Base-by-base conservation (phyloP, 768 basidiomycete genomes). In the Tephrocybe sp. region DNA sequence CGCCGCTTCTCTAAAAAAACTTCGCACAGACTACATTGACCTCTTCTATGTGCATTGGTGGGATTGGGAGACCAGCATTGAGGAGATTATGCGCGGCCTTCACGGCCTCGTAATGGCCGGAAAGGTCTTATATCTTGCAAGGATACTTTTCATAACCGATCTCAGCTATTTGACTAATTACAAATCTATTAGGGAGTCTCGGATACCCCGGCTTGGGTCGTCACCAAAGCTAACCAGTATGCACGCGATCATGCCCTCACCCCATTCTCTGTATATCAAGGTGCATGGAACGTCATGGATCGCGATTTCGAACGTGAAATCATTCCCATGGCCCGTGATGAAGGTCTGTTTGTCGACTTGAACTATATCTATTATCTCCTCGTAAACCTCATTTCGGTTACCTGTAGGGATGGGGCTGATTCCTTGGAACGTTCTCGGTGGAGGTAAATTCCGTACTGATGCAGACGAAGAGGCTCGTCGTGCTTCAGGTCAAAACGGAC, bases 1-100 rank as follows among this genome's bases (percentile, higher is more conserved):
- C 22, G 57, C 64, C 16, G 70, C 56, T 6, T 72, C 70, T 10
- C 60, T 78, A 47, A 70, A 69, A 58, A 73, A 70, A 57, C 64
- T 79, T 3, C 60, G 69, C 39, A 75, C 70, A 0, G 55, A 55
- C 8, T 74, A 74, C 45, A 70, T 76, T 47, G 74, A 77, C 52
- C 54, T 75, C 33, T 21, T 47, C 2, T 75, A 76, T 56, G 34
- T 74, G 5, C 72, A 76, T 48, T 75, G 66, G 64, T 78, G 79
- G 79, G 80, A 82, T 56, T 77, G 65, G 47, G 59, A 66, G 7
- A 77, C 75, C 13, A 65, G 70, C 9, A 66, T 83, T 37, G 74
- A 78, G 56, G 82, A 85, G 61, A 64, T 83, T 33, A 80, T 84
- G 79, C 69, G 74, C 29, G 61, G 69, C 9, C 64, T 84, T 8